phyloP scores from a whole-genome alignment of 371 early-diverging fungal species.

The Apophysomyces trapeziformis region DNA sequence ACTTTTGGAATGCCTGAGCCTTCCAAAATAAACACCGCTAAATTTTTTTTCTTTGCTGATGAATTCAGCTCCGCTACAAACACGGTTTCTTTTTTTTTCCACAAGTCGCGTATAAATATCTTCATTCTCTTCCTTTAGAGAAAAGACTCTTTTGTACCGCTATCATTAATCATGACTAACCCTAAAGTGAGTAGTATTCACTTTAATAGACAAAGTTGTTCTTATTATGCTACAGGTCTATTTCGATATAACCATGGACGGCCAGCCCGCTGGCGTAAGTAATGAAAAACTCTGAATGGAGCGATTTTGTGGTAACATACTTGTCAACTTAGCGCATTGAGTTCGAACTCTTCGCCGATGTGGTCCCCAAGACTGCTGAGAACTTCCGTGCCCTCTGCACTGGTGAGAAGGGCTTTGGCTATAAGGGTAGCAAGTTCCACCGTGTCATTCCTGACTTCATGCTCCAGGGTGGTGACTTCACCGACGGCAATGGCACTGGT shows the following conservation, averaged over 20 bases:
- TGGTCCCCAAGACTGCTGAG: constrained; percentile 96
- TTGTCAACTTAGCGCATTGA: constrained; percentile 52
- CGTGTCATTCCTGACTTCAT: constrained; percentile 96
- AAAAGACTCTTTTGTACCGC: not conserved
- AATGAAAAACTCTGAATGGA: not conserved
- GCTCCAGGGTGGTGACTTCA: constrained; percentile 99
- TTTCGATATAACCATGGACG: constrained; percentile 62
- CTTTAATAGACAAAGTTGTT: not conserved
- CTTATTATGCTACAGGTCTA: constrained; percentile 45
- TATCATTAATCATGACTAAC: constrained; percentile 22
- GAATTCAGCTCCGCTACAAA: too few species aligned
- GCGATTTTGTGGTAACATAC: constrained; percentile 14
- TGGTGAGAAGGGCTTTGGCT: constrained; percentile 81
- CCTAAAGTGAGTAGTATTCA: constrained; percentile 20
- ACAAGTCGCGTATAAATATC: constrained; percentile 2
- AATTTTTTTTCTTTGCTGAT: too few species aligned
- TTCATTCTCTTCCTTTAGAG: not conserved
- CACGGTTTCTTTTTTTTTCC: too few species aligned
- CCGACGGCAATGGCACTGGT: constrained; percentile 95
- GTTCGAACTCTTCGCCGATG: constrained; percentile 84
- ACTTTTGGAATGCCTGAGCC: too few species aligned
- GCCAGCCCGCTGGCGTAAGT: constrained; percentile 60
- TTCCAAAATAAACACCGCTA: too few species aligned
- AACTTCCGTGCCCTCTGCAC: constrained; percentile 93
- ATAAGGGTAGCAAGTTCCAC: constrained; percentile 92